Percentiles rank a stretch among this genome's conserved stretches.
phyloP scores from a whole-genome alignment of 1,139 yeast genomes.

The Blastobotrys malaysiensis region DNA sequence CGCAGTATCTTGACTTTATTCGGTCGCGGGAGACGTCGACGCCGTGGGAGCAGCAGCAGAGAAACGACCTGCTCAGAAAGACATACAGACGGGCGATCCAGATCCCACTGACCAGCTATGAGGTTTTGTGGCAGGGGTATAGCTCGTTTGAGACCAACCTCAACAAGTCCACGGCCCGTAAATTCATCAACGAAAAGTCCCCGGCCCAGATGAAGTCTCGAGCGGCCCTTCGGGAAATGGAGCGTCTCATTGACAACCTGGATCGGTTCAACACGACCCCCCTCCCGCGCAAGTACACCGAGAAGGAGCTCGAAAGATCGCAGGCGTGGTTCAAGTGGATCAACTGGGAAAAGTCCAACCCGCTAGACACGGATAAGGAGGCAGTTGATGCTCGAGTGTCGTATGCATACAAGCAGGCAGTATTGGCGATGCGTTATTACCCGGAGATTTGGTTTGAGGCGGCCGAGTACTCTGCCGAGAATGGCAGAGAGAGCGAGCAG shows the following conservation, averaged over 20 bases:
- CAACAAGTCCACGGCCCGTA: constrained; percentile 73
- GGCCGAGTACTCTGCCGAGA: constrained; percentile 34
- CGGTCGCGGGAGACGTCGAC: constrained; percentile 73
- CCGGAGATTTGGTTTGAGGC: constrained; percentile 88
- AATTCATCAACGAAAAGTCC: constrained; percentile 76
- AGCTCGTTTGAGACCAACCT: constrained; percentile 77
- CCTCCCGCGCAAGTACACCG: constrained; percentile 33
- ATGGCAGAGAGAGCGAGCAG: constrained; percentile 26
- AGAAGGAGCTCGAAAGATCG: constrained; percentile 35
- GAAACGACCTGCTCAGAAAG: constrained; percentile 69
- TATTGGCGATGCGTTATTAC: constrained; percentile 57
- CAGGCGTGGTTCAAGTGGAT: constrained; percentile 73
- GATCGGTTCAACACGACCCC: constrained; percentile 37
- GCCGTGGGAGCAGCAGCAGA: constrained; percentile 84
- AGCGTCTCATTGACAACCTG: constrained; percentile 47
- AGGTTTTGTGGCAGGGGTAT: constrained; percentile 74
- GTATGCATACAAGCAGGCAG: constrained; percentile 69
- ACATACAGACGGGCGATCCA: constrained; percentile 64
- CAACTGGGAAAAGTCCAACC: constrained; percentile 70
- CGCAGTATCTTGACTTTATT: constrained; percentile 74
- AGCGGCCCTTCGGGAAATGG: constrained; percentile 70
- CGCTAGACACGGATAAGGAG: constrained; percentile 49
- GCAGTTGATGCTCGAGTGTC: constrained; percentile 55
- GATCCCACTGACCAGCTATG: constrained; percentile 70
- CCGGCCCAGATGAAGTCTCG: constrained; percentile 89